A percentile compares a stretch with the other conserved stretches of the same genome.
Conservation (phyloP, 1,139 yeast species). For the Casaregolazyma suthepensis region DNA sequence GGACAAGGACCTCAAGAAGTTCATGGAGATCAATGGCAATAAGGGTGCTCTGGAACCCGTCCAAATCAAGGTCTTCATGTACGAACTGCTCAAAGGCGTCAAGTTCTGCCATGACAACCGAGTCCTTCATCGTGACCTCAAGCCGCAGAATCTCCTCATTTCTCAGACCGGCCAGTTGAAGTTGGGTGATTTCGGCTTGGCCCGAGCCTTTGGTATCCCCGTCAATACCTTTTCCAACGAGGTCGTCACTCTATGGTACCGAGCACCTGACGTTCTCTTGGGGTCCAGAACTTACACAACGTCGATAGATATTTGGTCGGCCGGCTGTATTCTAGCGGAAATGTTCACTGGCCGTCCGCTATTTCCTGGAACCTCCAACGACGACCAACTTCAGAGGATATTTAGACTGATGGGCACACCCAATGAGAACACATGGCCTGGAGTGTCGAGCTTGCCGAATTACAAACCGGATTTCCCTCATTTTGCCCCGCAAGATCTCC, state of each 20-base stretch:
- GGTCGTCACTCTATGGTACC: slow-evolving; percentile 96
- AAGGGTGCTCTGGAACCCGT: slow-evolving; percentile 75
- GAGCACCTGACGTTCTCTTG: slow-evolving; percentile 95
- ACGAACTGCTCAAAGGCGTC: slow-evolving; percentile 83
- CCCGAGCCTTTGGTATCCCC: slow-evolving; percentile 97
- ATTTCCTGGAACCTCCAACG: slow-evolving; percentile 94
- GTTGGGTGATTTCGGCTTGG: slow-evolving; percentile 95
- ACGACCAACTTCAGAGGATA: slow-evolving; percentile 83
- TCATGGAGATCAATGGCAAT: slow-evolving; percentile 82
- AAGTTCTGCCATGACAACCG: slow-evolving; percentile 93
- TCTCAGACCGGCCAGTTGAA: slow-evolving; percentile 85
- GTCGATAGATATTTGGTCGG: slow-evolving; percentile 97
- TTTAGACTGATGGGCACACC: slow-evolving; percentile 97
- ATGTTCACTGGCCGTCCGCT: slow-evolving; percentile 98
- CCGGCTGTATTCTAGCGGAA: slow-evolving; percentile 96
- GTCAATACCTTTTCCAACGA: slow-evolving; percentile 96
- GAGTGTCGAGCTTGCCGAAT: slow-evolving; percentile 78
- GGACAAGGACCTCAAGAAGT: slow-evolving; percentile 90
- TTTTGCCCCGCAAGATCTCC: slow-evolving; percentile 77
- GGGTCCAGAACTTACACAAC: slow-evolving; percentile 95
- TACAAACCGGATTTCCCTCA: slow-evolving; percentile 74
- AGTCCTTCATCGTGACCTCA: slow-evolving; percentile 89
- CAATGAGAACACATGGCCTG: slow-evolving; percentile 94
- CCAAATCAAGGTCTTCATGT: slow-evolving; percentile 85
- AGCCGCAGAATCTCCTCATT: slow-evolving; percentile 89